Base-by-base conservation (phyloP, 2,329 filamentous ascomycete genomes). In the Kalmusia sp. region DNA sequence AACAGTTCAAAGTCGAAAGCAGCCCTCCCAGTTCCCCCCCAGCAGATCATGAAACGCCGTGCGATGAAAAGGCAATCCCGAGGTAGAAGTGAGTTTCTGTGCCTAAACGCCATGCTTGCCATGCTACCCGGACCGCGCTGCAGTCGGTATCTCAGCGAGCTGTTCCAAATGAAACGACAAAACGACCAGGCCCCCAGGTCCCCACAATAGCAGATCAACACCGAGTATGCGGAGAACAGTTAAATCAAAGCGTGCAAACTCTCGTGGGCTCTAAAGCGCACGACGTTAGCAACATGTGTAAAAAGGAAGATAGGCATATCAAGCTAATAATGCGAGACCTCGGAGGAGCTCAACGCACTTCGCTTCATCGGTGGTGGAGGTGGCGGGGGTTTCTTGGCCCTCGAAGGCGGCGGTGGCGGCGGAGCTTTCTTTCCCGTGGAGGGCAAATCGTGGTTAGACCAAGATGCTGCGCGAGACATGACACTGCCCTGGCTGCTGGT, bases 361-460 rank as follows among this genome's bases (percentile, higher is more conserved):
- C 84, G 77, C 78, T 88, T 88, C 75, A 86, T 82, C 19, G 87
- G 86, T 9, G 84, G 84, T 19, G 85, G 86, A 31, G 84, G 84
- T 54, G 86, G 85, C 19, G 84, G 82, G 11, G 86, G 85, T 72
- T 89, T 89, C 79, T 88, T 89, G 30, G 83, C 76, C 65, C 86
- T 77, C 19, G 82, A 82, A 21, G 86, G 87, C 24, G 87, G 86
- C 17, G 87, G 86, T 40, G 85, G 83, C 17, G 71, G 71, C 34
- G 71, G 69, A 38, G 80, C 81, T 71, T 84, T 86, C 70, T 82
- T 82, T 50, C 65, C 72, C 40, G 57, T 62, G 7, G 53, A 54
- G 47, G 58, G 63, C 48, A 61, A 55, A 6, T 67, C 71, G 19
- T 62, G 58, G 14, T 75, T 76, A 15, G 76, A 77, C 63, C 79